These are phyloP conservation scores for Priceomyces melissophilus DNA, from an alignment of 805 yeast species.

Conservation along the genomic window DNA sequence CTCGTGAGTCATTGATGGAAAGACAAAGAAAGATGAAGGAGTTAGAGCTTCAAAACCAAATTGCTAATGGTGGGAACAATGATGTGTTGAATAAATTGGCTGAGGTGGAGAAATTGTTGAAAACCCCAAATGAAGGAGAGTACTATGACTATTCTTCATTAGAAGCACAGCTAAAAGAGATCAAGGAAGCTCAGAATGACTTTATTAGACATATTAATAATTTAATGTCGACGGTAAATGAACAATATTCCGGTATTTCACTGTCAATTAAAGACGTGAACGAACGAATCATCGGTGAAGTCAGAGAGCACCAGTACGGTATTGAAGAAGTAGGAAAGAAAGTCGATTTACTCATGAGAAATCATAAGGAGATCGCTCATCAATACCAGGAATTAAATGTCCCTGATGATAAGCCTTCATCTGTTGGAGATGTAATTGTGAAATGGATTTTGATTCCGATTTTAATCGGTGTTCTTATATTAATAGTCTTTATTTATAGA, in stretches of 20 bases:
- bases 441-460: slow-evolving; percentile 43
- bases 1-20: slow-evolving; percentile 38
- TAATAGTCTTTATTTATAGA: slow-evolving; percentile 48
- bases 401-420: slow-evolving; percentile 13
- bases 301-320: slow-evolving; percentile 36
- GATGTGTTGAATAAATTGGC: slow-evolving; percentile 6
- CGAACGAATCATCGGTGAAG: slow-evolving; percentile 38
- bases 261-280: slow-evolving; percentile 28
- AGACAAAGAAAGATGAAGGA: slow-evolving; percentile 24
- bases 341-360: slow-evolving; percentile 38
- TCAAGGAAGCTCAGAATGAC: slow-evolving; percentile 2
- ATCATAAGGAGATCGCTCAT: slow-evolving; percentile 35
- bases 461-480: slow-evolving; percentile 33
- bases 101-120: slow-evolving; percentile 6
- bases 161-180: slow-evolving; percentile 14
- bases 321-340: slow-evolving; percentile 32
- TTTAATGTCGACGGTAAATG: slow-evolving; percentile 24
- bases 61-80: background rate
- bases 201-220: slow-evolving; percentile 7
- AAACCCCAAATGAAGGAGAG: background rate
- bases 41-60: slow-evolving; percentile 7
- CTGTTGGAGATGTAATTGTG: slow-evolving; percentile 20
- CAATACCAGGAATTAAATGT: slow-evolving; percentile 19
- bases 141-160: slow-evolving; percentile 7
- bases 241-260: slow-evolving; percentile 32